Base-by-base conservation (phyloP, 2,329 filamentous ascomycete species). In the Botryotinia calthae region DNA sequence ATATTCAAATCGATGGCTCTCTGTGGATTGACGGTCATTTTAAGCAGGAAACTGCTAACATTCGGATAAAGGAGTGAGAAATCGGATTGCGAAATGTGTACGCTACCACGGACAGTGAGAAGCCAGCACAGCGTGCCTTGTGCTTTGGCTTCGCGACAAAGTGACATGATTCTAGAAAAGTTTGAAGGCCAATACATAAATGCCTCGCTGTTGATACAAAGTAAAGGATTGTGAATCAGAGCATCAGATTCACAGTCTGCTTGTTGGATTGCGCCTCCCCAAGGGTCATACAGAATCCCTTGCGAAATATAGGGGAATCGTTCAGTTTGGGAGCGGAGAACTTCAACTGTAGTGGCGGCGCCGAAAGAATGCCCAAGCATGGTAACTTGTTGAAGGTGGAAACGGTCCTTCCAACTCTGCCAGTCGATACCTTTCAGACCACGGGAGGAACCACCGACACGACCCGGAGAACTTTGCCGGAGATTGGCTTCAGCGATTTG, bases 121-220 rank as follows among this genome's bases (percentile, higher is more conserved):
- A 87, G 85, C 85, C 86, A 88, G 63, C 83, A 84, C 2, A 83
- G 81, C 2, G 81, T 81, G 18, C 84, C 84, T 14, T 84, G 82
- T 16, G 83, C 83, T 56, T 82, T 84, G 5, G 84, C 86, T 80
- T 92, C 89, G 37, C 85, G 81, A 79, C 88, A 87, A 25, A 92
- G 82, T 0, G 83, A 82, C 74, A 86, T 84, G 16, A 91, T 84
- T 51, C 86, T 84, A 58, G 87, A 82, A 77, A 90, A 90, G 74
- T 91, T 92, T 3, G 85, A 83, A 34, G 87, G 85, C 90, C 90
- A 92, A 81, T 91, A 90, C 84, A 91, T 91, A 81, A 92, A 92
- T 0, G 89, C 90, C 80, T 92, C 90, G 9, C 86, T 88, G 66
- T 90, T 90, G 78, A 92, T 88, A 4, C 87, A 87, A 9, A 92